Conservation (phyloP, 306 rosid species). For the Begonia fuchsioides region DNA sequence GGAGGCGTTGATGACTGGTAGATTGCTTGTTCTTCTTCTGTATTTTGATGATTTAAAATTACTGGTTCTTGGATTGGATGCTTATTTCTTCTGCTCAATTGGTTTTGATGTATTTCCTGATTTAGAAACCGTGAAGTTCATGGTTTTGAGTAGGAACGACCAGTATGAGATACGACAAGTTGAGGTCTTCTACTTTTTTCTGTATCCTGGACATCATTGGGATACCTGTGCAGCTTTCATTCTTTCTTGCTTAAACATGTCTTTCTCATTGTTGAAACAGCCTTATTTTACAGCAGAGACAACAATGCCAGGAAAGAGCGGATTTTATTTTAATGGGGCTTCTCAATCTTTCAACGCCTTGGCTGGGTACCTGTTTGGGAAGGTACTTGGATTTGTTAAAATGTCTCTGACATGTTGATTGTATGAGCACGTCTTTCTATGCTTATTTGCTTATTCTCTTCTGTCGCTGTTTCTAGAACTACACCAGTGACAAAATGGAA, state of each 20-base stretch:
- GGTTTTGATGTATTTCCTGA: constrained; percentile 55
- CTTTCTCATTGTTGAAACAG: constrained; percentile 24
- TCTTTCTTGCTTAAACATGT: too few relatives aligned
- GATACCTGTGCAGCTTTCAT: too few relatives aligned
- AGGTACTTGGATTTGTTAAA: constrained; percentile 36
- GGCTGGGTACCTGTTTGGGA: constrained; percentile 90
- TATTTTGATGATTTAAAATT: constrained; percentile 4
- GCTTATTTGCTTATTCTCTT: constrained; percentile 2
- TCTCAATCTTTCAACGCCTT: constrained; percentile 74
- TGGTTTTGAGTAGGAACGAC: constrained; percentile 42
- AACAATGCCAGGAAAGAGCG: constrained; percentile 78
- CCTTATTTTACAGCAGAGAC: constrained; percentile 81
- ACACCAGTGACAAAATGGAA: constrained; percentile 65
- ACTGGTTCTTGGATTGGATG: background rate
- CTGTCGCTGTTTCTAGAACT: constrained; percentile 39
- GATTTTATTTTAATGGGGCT: constrained; percentile 64
- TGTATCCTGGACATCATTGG: background rate
- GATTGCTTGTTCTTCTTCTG: background rate
- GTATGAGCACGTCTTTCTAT: constrained; percentile 3
- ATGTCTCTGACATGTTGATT: background rate
- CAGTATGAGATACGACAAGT: constrained; percentile 76
- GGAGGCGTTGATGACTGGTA: constrained; percentile 81
- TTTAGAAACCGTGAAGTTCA: constrained; percentile 64
- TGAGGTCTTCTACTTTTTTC: constrained; percentile 32
- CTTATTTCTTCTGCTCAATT: background rate